Evolutionary conservation across 1,284 basidiomycete genomes (phyloP).

Genomic region (Chiua sp.): DNA sequence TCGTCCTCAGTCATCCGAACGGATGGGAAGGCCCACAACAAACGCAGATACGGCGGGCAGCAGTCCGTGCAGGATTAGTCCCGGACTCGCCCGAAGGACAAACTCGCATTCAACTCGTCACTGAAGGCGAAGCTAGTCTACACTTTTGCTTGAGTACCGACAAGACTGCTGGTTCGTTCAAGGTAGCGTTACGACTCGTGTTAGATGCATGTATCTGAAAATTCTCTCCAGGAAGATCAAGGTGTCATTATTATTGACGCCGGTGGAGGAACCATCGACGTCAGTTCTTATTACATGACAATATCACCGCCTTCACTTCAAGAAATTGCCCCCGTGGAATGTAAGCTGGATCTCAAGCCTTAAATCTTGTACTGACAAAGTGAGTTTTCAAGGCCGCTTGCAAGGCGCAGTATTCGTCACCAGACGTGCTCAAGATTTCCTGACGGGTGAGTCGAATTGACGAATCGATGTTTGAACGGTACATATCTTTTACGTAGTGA

Average conservation of each 20-base stretch:
- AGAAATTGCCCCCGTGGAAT: slow-evolving; percentile 40
- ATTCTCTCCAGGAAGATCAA: slow-evolving; percentile 30
- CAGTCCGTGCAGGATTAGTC: slow-evolving; percentile 41
- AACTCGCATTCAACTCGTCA: slow-evolving; percentile 49
- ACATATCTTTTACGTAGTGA: slow-evolving; percentile 29
- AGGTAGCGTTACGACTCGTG: slow-evolving; percentile 28
- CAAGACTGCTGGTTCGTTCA: slow-evolving; percentile 43
- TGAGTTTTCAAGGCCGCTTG: slow-evolving; percentile 30
- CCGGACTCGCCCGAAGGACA: slow-evolving; percentile 41
- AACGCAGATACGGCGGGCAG: slow-evolving; percentile 42
- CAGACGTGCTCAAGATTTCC: slow-evolving; percentile 38
- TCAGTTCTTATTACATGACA: slow-evolving; percentile 40
- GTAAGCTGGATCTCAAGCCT: slow-evolving; percentile 22
- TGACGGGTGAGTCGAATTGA: slow-evolving; percentile 33
- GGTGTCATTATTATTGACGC: slow-evolving; percentile 56
- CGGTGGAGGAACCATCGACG: slow-evolving; percentile 54
- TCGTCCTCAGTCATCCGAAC: slow-evolving; percentile 46
- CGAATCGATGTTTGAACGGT: neutral
- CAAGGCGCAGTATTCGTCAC: slow-evolving; percentile 43
- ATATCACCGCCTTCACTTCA: slow-evolving; percentile 26
- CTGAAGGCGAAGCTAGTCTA: slow-evolving; percentile 56
- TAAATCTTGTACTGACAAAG: slow-evolving; percentile 6
- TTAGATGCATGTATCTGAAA: slow-evolving; percentile 7
- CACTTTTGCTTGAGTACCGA: slow-evolving; percentile 51
- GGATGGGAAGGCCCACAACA: slow-evolving; percentile 50